Evolutionary conservation across 176 grass and related monocot species (phyloP), one percentile per base, ranked within the genome.

Genomic region (Alloteropsis semialata): DNA sequence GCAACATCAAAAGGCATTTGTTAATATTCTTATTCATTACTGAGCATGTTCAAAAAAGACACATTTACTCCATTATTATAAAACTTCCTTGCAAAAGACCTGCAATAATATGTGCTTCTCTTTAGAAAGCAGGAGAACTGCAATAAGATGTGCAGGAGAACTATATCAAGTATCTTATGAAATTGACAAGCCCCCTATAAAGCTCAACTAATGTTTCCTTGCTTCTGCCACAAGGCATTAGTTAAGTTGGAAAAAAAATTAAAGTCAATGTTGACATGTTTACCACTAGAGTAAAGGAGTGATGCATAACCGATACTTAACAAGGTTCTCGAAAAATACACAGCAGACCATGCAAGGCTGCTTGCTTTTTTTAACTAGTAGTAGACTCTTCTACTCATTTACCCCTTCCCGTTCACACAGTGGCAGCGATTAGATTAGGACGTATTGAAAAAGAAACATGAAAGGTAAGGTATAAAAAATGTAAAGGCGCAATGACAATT

Each of bases 71-170:
- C 36, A 33, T 54, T 82, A 37, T 41, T 68, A 41, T 54, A 38
- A 65, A 81, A 29, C 68, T 76, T 10, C 34, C 64, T 36, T 36
- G 70, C 33, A 44, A 85, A 38, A 60, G 75, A 76, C 69, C 54
- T 70, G 36, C 43, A 68, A 51, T 34, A 85, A n/a, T n/a, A n/a
- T 37, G 37, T 64, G 75, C 11, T 67, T 56, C 39, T 72, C 56
- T 65, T 56, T 82, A 89, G 39, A 75, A 82, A 32, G 19, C 29
- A 79, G 29, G 25, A 90, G 46, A 65, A 29, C 36, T 85, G 6
- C 37, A n/a, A n/a, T n/a, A n/a, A n/a, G n/a, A n/a, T n/a, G n/a
- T n/a, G n/a, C n/a, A n/a, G n/a, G n/a, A 63, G 27, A 0, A 70
- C n/a, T 71, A 71, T 29, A 36, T 8, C 18, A 43, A 37, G 1